Evolutionary conservation across 1,284 basidiomycete species (phyloP), one percentile per base, ranked within the genome.

Genomic region (Naganishia sp.): DNA sequence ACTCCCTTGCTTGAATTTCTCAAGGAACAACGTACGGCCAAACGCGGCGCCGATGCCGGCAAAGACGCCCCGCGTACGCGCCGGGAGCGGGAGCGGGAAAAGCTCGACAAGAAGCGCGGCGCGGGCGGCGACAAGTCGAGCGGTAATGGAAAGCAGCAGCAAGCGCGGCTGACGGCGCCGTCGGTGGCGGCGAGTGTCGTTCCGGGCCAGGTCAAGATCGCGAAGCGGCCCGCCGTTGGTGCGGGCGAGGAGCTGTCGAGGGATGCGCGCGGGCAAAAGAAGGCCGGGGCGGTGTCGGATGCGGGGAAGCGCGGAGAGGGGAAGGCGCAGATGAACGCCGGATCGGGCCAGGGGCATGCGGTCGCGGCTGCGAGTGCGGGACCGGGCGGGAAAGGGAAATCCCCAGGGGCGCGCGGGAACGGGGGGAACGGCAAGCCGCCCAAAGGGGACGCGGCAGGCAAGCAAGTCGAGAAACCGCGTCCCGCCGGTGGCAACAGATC

Each of bases 1-100:
- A 95, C 93, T 0, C 93, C 93, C 0, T 84, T 95, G 28, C 85
- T 96, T 41, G 92, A 94, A 72, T 90, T 92, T 2, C 84, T 96
- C 63, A 90, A 76, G 51, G 90, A 71, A 88, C 88, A 0, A 88
- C 90, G 76, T 89, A 83, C 5, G 87, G 87, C 0, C 83, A 86
- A 71, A 86, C 85, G 69, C 87, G 51, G 49, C 50, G 25, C 9
- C 53, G 68, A 21, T 56, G 70, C 25, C 68, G 67, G 23, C 65
- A 70, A 60, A 55, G 63, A 62, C 64, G 57, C 41, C 63, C 35
- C 35, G 55, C 42, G 67, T 60, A 67, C 41, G 43, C 49, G 52
- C 64, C 69, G 71, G 23, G 31, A 63, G 18, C 58, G 50, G 35
- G 67, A 71, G 60, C 46, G 64, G 23, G 61, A 54, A 54, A 51